Evolutionary conservation across 179 eudicot genomes (phyloP).

Genomic region (Nepenthes alata): DNA sequence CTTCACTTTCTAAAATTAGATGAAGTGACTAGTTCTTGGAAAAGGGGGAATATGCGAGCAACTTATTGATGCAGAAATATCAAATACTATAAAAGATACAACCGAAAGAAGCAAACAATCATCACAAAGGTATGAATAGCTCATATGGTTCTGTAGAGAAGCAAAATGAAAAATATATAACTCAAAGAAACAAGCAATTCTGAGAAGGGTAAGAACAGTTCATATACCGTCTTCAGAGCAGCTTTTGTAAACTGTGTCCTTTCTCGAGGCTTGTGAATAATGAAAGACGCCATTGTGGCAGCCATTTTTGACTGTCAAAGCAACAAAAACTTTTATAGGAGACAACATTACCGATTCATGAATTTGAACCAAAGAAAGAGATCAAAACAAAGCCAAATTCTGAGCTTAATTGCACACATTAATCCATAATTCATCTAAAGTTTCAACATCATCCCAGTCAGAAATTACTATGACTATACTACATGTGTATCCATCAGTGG

Average conservation of each 20-base stretch:
- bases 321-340: conserved; percentile 4
- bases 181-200: neutral
- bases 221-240: conserved; percentile 62
- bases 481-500: no score
- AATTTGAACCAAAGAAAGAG: neutral
- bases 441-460: no score
- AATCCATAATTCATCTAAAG: no score
- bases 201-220: neutral
- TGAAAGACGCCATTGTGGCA: conserved; percentile 73
- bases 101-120: neutral
- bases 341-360: neutral
- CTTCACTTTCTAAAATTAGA: no score
- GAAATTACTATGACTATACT: no score
- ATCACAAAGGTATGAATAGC: neutral
- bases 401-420: no score
- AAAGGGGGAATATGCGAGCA: no score
- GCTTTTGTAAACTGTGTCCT: conserved; percentile 71
- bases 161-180: neutral
- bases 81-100: neutral
- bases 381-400: no score
- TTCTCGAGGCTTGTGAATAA: conserved; percentile 75
- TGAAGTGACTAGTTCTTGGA: no score
- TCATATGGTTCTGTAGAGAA: neutral
- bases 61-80: neutral
- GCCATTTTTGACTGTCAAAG: conserved; percentile 71